Evolutionary conservation across 768 basidiomycete species (phyloP).

Genomic region (Imleria badia): DNA sequence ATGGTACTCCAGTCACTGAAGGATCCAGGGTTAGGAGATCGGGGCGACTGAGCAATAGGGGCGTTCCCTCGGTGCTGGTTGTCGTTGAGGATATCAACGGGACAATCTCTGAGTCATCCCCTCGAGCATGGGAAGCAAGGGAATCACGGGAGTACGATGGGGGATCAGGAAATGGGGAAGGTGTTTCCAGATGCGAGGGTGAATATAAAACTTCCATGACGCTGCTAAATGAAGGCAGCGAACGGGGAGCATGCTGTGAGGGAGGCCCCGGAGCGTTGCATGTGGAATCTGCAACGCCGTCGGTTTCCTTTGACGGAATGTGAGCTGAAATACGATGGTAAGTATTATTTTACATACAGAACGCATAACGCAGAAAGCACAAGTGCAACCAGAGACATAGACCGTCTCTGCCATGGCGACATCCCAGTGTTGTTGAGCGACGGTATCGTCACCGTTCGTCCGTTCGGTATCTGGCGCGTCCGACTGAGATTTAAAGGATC

Average conservation of each 20-base stretch:
- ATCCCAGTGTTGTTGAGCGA: neutral
- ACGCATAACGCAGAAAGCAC: neutral
- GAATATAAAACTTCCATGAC: conserved; percentile 31
- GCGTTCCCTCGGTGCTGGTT: neutral
- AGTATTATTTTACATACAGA: conserved; percentile 1
- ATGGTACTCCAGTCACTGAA: conserved; percentile 18
- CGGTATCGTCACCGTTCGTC: neutral
- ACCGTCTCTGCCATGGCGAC: neutral
- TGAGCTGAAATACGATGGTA: conserved; percentile 3
- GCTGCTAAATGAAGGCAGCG: conserved; percentile 21
- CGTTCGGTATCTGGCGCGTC: neutral
- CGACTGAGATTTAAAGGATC: neutral
- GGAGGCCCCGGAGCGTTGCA: neutral
- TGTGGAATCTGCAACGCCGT: neutral
- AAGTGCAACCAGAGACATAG: neutral
- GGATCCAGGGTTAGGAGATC: conserved; percentile 16
- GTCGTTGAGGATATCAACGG: neutral
- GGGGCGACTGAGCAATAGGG: neutral
- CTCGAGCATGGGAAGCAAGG: neutral
- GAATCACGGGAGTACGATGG: conserved; percentile 21
- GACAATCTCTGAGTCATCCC: neutral
- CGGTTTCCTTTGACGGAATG: conserved; percentile 3
- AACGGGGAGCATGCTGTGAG: neutral
- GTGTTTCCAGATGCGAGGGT: conserved; percentile 13
- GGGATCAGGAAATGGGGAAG: conserved; percentile 12